Evolutionary conservation across 75 land plant genomes (phyloP).

Genomic region (Cupressus sempervirens): DNA sequence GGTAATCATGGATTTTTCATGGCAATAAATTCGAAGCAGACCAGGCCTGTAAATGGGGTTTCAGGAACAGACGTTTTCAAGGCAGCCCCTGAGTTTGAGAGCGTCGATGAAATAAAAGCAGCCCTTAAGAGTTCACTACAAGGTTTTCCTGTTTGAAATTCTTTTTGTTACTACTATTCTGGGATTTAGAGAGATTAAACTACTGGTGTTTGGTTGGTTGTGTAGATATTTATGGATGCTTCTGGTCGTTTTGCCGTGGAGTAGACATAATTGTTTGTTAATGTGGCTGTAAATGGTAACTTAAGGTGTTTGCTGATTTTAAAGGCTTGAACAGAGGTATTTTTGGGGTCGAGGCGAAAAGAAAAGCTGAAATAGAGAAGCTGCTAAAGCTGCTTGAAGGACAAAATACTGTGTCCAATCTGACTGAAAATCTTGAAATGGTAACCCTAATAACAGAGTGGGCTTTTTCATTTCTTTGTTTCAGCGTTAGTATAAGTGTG

Average conservation of each 20-base stretch:
- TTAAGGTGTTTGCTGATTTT: not conserved
- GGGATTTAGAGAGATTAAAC: not conserved
- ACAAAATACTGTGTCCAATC: slow-evolving; percentile 59
- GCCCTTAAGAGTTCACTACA: slow-evolving; percentile 9
- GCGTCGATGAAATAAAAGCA: not conserved
- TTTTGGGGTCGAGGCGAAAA: slow-evolving; percentile 66
- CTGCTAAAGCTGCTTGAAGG: slow-evolving; percentile 60
- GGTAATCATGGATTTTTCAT: not conserved
- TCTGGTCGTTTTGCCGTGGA: not conserved
- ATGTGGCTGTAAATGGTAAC: not conserved
- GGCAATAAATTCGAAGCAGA: not conserved
- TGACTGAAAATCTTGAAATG: slow-evolving; percentile 63
- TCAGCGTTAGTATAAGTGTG: too few species aligned
- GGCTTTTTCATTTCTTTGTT: not conserved
- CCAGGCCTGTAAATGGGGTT: not conserved
- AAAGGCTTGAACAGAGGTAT: slow-evolving; percentile 88
- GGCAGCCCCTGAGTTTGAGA: not conserved
- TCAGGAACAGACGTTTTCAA: not conserved
- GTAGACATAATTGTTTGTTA: not conserved
- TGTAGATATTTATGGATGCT: not conserved
- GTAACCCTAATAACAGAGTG: slow-evolving; percentile 21
- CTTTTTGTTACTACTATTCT: not conserved
- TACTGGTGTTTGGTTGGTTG: not conserved
- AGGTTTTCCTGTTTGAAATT: not conserved
- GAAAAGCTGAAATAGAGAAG: slow-evolving; percentile 69